A percentile compares a stretch with the other conserved stretches of the same genome.
Evolutionary conservation across 257 asterid genomes (phyloP).

Genomic region (Ligustrum vulgare): DNA sequence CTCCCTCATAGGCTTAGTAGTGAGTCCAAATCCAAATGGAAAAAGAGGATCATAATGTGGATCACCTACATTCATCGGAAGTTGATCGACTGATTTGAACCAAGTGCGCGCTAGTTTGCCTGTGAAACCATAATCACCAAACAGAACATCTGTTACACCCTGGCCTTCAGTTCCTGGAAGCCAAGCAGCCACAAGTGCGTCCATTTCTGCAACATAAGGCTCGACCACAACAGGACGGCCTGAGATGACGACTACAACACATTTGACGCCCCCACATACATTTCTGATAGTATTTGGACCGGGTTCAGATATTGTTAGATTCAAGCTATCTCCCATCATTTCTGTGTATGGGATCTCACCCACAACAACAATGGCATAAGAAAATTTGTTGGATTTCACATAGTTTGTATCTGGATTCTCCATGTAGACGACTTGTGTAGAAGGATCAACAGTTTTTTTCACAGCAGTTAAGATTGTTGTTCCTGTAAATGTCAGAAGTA

Average conservation of each 20-base stretch:
- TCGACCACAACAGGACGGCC: conserved; percentile 56
- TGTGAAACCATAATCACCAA: conserved; percentile 56
- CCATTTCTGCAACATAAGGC: conserved; percentile 43
- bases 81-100: conserved; percentile 60
- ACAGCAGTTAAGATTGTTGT: conserved; percentile 53
- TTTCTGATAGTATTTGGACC: conserved; percentile 39
- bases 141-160: conserved; percentile 56
- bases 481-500: conserved; percentile 36
- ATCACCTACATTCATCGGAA: conserved; percentile 67
- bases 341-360: conserved; percentile 62
- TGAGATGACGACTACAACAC: conserved; percentile 49
- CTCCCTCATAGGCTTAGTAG: too few relatives aligned
- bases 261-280: conserved; percentile 40
- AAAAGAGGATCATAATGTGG: too few relatives aligned
- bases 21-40: too few relatives aligned
- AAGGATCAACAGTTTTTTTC: conserved; percentile 45
- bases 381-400: conserved; percentile 35
- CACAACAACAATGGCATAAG: conserved; percentile 54
- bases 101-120: conserved; percentile 64
- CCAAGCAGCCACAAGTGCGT: conserved; percentile 67
- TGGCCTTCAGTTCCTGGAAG: conserved; percentile 67
- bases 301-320: conserved; percentile 40
- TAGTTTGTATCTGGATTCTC: conserved; percentile 34
- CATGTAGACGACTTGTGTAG: conserved; percentile 38
- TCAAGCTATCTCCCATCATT: conserved; percentile 40